Conservation (phyloP, 192 early-diverging fungal genomes). For the Backusella macrospora region DNA sequence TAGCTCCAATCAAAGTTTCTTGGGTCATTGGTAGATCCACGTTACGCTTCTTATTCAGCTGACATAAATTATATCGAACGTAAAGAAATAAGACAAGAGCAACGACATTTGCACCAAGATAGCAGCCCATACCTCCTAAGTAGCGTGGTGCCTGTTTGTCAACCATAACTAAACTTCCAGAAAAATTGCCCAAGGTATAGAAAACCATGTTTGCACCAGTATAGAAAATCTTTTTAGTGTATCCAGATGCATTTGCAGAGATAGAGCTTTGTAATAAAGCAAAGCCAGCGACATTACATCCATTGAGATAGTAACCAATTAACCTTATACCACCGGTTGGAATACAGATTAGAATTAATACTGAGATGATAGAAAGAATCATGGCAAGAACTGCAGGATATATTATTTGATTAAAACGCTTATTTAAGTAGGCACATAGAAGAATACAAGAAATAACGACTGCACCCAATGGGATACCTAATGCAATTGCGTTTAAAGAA, state of each 20-base stretch:
- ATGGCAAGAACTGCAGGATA: not conserved
- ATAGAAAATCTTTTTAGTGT: slow-evolving; percentile 22
- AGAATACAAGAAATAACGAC: slow-evolving; percentile 4
- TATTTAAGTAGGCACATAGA: not conserved
- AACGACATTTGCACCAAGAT: slow-evolving; percentile 6
- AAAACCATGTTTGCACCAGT: slow-evolving; percentile 11
- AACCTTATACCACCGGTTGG: slow-evolving; percentile 5
- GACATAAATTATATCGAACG: not conserved
- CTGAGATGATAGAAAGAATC: not conserved
- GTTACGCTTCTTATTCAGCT: slow-evolving; percentile 5
- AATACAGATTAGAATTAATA: slow-evolving; percentile 16
- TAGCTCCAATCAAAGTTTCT: not conserved
- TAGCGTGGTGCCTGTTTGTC: slow-evolving; percentile 22
- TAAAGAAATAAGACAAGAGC: not conserved
- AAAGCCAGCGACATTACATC: not conserved
- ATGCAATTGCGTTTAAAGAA: slow-evolving; percentile 14
- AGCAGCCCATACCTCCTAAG: slow-evolving; percentile 14
- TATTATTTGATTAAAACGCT: slow-evolving; percentile 14
- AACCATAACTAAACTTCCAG: slow-evolving; percentile 21
- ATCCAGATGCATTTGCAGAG: slow-evolving; percentile 9
- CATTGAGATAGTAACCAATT: slow-evolving; percentile 23
- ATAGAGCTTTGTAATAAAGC: slow-evolving; percentile 6
- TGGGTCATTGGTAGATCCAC: not conserved
- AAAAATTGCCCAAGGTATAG: slow-evolving; percentile 26
- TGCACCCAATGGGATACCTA: slow-evolving; percentile 13